Evolutionary conservation across 768 basidiomycete genomes (phyloP).

Genomic region (Strobilomyces echinocephalus): DNA sequence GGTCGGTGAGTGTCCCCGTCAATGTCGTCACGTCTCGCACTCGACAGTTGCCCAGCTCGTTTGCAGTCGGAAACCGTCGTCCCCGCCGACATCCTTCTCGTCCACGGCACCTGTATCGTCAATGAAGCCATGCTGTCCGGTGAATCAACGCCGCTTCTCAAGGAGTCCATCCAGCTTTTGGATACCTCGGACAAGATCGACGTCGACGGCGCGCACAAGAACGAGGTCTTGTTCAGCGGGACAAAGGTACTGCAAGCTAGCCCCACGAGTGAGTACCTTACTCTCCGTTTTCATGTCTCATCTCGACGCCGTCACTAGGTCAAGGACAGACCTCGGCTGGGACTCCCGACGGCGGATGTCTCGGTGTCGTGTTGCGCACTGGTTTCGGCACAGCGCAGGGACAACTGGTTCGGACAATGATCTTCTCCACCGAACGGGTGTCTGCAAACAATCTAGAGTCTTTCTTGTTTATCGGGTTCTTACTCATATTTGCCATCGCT

Average conservation of each 20-base stretch:
- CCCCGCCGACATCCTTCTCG: slow-evolving; percentile 89
- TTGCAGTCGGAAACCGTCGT: slow-evolving; percentile 78
- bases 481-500: slow-evolving; percentile 95
- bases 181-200: slow-evolving; percentile 73
- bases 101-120: slow-evolving; percentile 91
- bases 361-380: slow-evolving; percentile 88
- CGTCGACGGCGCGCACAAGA: slow-evolving; percentile 82
- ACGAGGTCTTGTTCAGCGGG: slow-evolving; percentile 86
- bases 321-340: slow-evolving; percentile 40
- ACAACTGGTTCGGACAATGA: slow-evolving; percentile 96
- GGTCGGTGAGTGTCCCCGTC: slow-evolving; percentile 50
- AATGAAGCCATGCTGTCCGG: slow-evolving; percentile 99
- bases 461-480: slow-evolving; percentile 97
- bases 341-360: slow-evolving; percentile 89
- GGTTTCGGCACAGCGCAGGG: slow-evolving; percentile 98
- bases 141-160: slow-evolving; percentile 94
- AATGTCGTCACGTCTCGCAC: neutral
- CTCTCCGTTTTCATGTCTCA: neutral
- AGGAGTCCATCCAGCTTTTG: slow-evolving; percentile 88
- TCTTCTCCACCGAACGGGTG: slow-evolving; percentile 95
- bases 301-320: slow-evolving; percentile 12
- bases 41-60: slow-evolving; percentile 42
- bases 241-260: slow-evolving; percentile 93
- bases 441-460: slow-evolving; percentile 94
- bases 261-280: slow-evolving; percentile 33